Conservation (phyloP, 495 filamentous ascomycete species). For the Aspergillus funiculosus region DNA sequence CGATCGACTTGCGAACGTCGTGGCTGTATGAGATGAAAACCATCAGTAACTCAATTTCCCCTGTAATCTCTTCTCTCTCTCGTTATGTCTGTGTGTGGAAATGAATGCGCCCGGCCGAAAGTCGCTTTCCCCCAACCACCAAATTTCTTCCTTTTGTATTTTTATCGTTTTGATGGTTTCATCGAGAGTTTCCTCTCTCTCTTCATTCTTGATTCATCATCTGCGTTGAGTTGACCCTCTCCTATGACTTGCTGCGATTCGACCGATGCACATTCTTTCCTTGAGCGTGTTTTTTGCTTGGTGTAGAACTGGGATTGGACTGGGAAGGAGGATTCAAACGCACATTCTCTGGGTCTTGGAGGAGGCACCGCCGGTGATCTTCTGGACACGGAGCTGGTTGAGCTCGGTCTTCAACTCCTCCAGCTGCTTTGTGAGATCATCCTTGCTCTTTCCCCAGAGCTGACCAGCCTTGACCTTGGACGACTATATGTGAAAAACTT, state of each 20-base stretch:
- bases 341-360: conserved; percentile 98
- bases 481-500: conserved; percentile 51
- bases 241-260: conserved; percentile 13
- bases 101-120: too few species aligned
- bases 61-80: neutral
- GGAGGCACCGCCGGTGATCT: conserved; percentile 87
- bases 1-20: conserved; percentile 99
- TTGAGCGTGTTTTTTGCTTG: neutral
- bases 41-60: conserved; percentile 20
- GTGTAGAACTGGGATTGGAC: neutral
- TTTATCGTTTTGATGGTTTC: too few species aligned
- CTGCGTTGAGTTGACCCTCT: too few species aligned
- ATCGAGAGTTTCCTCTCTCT: too few species aligned
- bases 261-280: conserved; percentile 8
- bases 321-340: conserved; percentile 36
- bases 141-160: too few species aligned
- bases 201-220: too few species aligned
- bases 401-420: conserved; percentile 92
- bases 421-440: conserved; percentile 90
- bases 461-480: conserved; percentile 89
- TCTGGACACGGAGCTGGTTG: conserved; percentile 87
- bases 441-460: conserved; percentile 99
- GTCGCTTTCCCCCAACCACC: too few species aligned
- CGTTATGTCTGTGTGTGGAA: neutral
- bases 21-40: conserved; percentile 62